A percentile compares a stretch with the other conserved stretches of the same genome.
Conservation (phyloP, 176 grass and related monocot genomes). For the Avena atlantica region DNA sequence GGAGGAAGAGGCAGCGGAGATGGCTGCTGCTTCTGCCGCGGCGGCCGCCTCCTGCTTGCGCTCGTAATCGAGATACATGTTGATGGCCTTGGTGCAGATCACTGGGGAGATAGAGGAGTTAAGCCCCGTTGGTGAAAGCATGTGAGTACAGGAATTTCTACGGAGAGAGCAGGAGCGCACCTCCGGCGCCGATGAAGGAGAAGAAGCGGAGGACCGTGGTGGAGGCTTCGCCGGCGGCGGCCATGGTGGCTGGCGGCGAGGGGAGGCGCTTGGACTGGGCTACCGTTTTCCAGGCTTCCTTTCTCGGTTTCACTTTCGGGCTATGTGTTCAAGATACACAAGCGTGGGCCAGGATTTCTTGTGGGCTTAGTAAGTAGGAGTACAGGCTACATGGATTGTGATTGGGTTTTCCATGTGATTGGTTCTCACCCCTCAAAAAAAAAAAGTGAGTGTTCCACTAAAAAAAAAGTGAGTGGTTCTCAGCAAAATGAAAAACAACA, state of each 20-base stretch:
- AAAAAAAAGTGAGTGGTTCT: no score
- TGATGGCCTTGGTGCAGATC: slow-evolving; percentile 94
- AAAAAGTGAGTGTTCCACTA: no score
- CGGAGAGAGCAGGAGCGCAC: slow-evolving; percentile 32
- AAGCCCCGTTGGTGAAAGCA: background rate
- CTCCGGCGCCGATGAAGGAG: slow-evolving; percentile 85
- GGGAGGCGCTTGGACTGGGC: slow-evolving; percentile 28
- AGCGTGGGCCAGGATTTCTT: background rate
- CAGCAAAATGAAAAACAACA: no score
- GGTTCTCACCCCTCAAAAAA: no score
- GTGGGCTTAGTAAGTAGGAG: background rate
- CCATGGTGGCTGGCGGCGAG: slow-evolving; percentile 32
- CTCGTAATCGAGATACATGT: slow-evolving; percentile 76
- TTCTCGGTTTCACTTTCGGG: background rate
- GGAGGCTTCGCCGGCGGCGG: slow-evolving; percentile 66
- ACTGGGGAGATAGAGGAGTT: slow-evolving; percentile 47
- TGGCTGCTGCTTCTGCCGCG: slow-evolving; percentile 30
- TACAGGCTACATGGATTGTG: no score
- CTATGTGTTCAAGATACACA: background rate
- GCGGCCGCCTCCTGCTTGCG: slow-evolving; percentile 62
- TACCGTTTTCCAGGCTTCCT: background rate
- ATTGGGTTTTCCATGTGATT: no score
- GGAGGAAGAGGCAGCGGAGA: slow-evolving; percentile 15
- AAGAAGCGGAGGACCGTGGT: slow-evolving; percentile 81
- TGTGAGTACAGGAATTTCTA: background rate